phyloP scores from a whole-genome alignment of 1,284 basidiomycete genomes.

The Bothia castanella region DNA sequence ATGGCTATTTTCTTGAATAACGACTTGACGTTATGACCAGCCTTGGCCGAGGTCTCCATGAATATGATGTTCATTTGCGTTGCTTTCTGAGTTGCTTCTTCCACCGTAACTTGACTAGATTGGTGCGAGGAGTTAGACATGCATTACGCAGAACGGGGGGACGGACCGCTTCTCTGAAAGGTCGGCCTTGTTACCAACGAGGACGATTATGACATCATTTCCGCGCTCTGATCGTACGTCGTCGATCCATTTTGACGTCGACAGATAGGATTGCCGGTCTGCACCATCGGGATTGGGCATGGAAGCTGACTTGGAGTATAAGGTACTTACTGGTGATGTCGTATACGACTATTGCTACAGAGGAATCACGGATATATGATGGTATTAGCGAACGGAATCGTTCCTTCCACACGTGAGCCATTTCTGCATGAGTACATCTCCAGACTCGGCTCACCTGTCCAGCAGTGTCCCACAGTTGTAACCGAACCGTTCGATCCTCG shows the following conservation, averaged over 20 bases:
- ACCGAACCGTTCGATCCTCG: conserved; percentile 94
- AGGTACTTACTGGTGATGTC: conserved; percentile 88
- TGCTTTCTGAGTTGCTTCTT: conserved; percentile 94
- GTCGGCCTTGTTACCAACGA: conserved; percentile 99
- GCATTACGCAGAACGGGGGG: conserved; percentile 11
- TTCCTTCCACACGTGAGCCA: conserved; percentile 56
- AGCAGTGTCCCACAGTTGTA: conserved; percentile 99
- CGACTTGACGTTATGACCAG: conserved; percentile 98
- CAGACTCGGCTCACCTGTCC: conserved; percentile 65
- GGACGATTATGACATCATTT: conserved; percentile 96
- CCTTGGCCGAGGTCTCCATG: conserved; percentile 99
- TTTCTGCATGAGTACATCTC: conserved; percentile 6
- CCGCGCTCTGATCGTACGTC: conserved; percentile 97
- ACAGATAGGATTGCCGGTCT: conserved; percentile 96
- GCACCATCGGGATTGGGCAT: conserved; percentile 6
- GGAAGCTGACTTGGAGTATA: background rate
- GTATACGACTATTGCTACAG: conserved; percentile 97
- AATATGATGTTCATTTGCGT: conserved; percentile 95
- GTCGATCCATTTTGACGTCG: conserved; percentile 99
- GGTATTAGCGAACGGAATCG: conserved; percentile 97
- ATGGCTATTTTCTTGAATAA: conserved; percentile 99
- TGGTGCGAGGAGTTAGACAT: conserved; percentile 10
- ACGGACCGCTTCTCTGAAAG: conserved; percentile 84
- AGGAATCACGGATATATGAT: conserved; percentile 98
- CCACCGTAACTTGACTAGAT: conserved; percentile 92